Conservation (phyloP, 768 basidiomycete genomes). For the Boletus vinaceobasis region DNA sequence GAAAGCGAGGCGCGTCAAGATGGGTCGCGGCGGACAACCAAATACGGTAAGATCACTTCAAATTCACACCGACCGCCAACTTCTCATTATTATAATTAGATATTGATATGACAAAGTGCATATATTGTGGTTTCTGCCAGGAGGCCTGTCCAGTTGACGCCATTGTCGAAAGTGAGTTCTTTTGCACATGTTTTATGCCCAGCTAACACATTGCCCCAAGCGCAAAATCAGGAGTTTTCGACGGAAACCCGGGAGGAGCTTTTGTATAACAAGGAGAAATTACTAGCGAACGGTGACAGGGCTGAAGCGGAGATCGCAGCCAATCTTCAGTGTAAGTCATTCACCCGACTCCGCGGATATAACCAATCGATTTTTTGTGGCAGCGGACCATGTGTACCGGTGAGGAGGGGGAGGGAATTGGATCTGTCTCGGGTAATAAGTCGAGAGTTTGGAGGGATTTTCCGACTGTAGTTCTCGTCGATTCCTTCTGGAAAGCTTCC, state of each 20-base stretch:
- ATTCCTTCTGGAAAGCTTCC: background rate
- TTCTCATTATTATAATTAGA: conserved; percentile 43
- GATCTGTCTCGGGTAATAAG: background rate
- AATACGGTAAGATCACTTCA: conserved; percentile 67
- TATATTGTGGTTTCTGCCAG: conserved; percentile 99
- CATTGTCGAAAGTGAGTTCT: conserved; percentile 89
- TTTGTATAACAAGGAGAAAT: conserved; percentile 98
- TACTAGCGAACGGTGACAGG: conserved; percentile 92
- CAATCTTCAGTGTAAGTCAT: conserved; percentile 69
- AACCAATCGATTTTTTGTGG: conserved; percentile 19
- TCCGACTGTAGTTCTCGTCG: background rate
- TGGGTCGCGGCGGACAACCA: conserved; percentile 93
- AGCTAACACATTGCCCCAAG: conserved; percentile 38
- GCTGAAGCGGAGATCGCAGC: conserved; percentile 98
- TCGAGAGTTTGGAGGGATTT: background rate
- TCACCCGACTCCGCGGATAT: conserved; percentile 10
- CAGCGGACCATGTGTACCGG: conserved; percentile 88
- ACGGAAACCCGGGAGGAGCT: conserved; percentile 98
- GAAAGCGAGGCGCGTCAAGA: conserved; percentile 96
- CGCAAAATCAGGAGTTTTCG: conserved; percentile 96
- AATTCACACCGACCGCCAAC: background rate
- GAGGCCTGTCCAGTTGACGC: conserved; percentile 99
- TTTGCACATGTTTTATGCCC: conserved; percentile 6
- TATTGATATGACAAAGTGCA: conserved; percentile 99
- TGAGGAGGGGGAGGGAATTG: conserved; percentile 35